Conservation (phyloP, 345 rosid genomes). For the Ailanthus altissimus region DNA sequence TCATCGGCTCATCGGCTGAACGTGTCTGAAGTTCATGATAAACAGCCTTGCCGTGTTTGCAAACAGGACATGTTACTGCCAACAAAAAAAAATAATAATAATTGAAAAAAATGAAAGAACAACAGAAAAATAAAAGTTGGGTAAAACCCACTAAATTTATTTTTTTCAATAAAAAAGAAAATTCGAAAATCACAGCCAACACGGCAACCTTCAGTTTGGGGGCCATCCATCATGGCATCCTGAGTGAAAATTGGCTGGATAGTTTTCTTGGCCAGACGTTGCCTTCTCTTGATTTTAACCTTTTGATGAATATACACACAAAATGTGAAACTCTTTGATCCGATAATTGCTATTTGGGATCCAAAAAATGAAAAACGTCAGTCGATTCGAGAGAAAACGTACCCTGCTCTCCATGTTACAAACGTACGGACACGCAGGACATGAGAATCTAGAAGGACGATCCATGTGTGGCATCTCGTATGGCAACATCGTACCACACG, state of each 20-base stretch:
- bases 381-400: background rate
- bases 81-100: background rate
- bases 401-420: constrained; percentile 48
- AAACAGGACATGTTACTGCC: constrained; percentile 61
- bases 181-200: background rate
- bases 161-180: background rate
- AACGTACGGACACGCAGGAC: constrained; percentile 58
- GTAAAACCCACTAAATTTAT: background rate
- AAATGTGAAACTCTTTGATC: background rate
- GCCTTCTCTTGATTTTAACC: constrained; percentile 61
- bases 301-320: constrained; percentile 10
- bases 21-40: constrained; percentile 62
- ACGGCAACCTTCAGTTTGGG: constrained; percentile 55
- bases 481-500: constrained; percentile 52
- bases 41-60: constrained; percentile 53
- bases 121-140: background rate
- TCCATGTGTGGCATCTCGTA: constrained; percentile 49
- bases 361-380: background rate
- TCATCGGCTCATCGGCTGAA: constrained; percentile 70
- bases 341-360: background rate
- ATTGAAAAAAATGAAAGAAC: background rate
- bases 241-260: constrained; percentile 53
- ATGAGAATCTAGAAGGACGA: constrained; percentile 46
- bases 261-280: constrained; percentile 48
- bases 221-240: constrained; percentile 52